These are phyloP conservation scores for Bolboschoenus planiculmis DNA, from an alignment of 176 grass and related monocot genomes.

Conservation along the genomic window DNA sequence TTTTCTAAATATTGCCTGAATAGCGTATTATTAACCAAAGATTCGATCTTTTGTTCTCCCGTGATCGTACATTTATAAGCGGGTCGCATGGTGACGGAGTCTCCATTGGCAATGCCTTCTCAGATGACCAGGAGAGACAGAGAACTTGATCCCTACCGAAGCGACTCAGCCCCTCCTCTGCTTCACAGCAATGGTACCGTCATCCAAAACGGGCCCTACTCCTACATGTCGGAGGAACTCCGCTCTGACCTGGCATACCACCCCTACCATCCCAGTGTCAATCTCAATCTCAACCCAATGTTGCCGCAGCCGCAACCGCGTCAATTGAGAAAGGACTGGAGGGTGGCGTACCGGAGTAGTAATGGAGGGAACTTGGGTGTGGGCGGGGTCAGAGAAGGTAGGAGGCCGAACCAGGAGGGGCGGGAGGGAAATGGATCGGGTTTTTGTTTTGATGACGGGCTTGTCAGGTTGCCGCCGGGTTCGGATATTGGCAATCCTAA, in stretches of 20 bases:
- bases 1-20: neutral
- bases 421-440: neutral
- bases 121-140: conserved; percentile 38
- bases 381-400: conserved; percentile 48
- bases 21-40: neutral
- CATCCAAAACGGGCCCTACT: conserved; percentile 25
- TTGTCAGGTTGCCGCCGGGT: conserved; percentile 36
- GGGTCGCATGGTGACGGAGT: neutral
- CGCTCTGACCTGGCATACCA: conserved; percentile 56
- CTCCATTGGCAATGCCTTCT: conserved; percentile 35
- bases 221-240: conserved; percentile 58
- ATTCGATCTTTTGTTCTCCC: neutral
- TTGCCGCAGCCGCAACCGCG: conserved; percentile 57
- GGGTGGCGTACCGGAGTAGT: conserved; percentile 38
- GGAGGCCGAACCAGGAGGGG: conserved; percentile 20
- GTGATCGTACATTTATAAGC: neutral
- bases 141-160: conserved; percentile 63
- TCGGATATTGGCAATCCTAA: conserved; percentile 44
- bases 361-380: conserved; percentile 4
- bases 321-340: conserved; percentile 67
- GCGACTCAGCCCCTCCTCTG: conserved; percentile 65
- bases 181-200: conserved; percentile 33
- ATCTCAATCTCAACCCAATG: conserved; percentile 68
- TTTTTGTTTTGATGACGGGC: conserved; percentile 6
- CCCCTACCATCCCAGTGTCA: conserved; percentile 59